phyloP scores from a whole-genome alignment of 768 basidiomycete species.

The Trametes cinnabarina region DNA sequence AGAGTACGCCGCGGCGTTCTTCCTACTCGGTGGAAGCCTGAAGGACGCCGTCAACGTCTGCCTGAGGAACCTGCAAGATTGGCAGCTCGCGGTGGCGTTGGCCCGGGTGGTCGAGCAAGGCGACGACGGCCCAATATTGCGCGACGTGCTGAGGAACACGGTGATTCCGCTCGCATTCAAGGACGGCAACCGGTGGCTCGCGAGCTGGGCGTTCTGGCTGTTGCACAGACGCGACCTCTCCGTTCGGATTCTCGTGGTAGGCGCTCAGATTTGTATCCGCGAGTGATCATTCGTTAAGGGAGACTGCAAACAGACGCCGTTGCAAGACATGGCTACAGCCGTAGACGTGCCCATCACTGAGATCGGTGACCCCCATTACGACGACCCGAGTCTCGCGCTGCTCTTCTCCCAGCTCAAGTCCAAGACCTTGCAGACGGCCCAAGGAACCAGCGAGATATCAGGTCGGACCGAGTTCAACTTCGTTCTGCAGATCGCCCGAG shows the following conservation, averaged over 20 bases:
- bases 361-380: slow-evolving; percentile 85
- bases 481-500: slow-evolving; percentile 89
- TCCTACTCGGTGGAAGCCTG: slow-evolving; percentile 83
- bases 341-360: slow-evolving; percentile 54
- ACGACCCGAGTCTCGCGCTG: slow-evolving; percentile 90
- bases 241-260: slow-evolving; percentile 84
- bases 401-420: slow-evolving; percentile 87
- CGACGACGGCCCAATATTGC: slow-evolving; percentile 76
- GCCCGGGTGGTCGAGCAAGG: slow-evolving; percentile 82
- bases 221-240: slow-evolving; percentile 85
- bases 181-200: slow-evolving; percentile 89
- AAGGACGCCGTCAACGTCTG: slow-evolving; percentile 93
- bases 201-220: slow-evolving; percentile 96
- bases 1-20: slow-evolving; percentile 99
- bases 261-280: slow-evolving; percentile 31
- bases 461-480: slow-evolving; percentile 91
- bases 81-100: slow-evolving; percentile 85
- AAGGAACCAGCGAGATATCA: slow-evolving; percentile 90
- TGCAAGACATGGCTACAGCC: slow-evolving; percentile 66
- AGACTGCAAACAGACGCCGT: slow-evolving; percentile 57
- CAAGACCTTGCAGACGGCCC: slow-evolving; percentile 89
- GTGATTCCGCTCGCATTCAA: slow-evolving; percentile 84
- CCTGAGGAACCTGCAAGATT: slow-evolving; percentile 81
- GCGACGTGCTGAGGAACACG: slow-evolving; percentile 63
- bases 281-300: not conserved